phyloP scores from a whole-genome alignment of 257 asterid genomes.

The Mentha longifolia region DNA sequence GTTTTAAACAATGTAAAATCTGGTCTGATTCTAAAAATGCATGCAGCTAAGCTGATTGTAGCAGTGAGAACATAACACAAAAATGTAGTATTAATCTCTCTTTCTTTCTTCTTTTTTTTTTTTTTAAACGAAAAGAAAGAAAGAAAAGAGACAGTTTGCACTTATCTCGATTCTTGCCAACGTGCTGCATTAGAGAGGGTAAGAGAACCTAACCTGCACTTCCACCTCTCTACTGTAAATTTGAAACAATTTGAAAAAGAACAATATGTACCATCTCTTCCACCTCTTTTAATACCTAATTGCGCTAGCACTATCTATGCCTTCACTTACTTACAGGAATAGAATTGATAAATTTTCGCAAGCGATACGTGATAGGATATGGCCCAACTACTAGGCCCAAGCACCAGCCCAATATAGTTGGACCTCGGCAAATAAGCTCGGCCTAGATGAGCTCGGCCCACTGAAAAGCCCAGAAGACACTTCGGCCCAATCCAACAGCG shows the following conservation, averaged over 20 bases:
- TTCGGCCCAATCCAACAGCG: no score
- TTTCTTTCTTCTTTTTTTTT: no score
- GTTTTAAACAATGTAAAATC: no score
- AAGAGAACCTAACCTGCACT: neutral
- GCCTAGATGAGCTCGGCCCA: no score
- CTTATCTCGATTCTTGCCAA: neutral
- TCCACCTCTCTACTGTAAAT: neutral
- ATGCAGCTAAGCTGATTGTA: neutral
- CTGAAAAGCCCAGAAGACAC: no score
- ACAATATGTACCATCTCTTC: neutral
- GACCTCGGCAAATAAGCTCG: no score
- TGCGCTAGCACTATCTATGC: neutral
- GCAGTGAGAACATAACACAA: neutral
- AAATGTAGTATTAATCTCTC: no score
- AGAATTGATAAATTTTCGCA: neutral
- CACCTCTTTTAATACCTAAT: no score
- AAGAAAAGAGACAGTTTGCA: neutral
- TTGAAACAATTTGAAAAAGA: neutral
- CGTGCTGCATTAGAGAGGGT: no score
- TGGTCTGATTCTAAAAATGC: neutral
- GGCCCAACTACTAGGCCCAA: no score
- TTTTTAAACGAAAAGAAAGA: no score
- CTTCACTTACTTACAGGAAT: neutral
- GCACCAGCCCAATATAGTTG: no score
- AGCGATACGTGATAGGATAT: constrained; percentile 13